A percentile compares a stretch with the other conserved stretches of the same genome.
phyloP scores from a whole-genome alignment of 1,139 yeast genomes.

The Scheffersomyces parashehatae region DNA sequence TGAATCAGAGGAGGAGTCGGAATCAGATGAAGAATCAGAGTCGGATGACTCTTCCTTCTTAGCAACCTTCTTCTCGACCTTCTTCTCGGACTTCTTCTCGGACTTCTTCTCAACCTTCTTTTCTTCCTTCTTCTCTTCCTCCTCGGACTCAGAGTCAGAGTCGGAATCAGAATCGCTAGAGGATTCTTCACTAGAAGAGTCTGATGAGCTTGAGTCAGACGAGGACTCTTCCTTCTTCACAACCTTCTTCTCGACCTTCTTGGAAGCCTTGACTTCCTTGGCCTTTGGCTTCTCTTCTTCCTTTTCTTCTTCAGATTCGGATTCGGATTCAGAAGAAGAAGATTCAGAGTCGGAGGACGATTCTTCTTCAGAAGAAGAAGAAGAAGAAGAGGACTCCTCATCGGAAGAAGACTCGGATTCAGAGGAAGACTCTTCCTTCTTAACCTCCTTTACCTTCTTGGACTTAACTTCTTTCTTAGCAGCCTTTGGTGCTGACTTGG shows the following conservation, averaged over 20 bases:
- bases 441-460: slow-evolving; percentile 25
- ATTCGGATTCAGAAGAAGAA: slow-evolving; percentile 14
- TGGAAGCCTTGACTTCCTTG: slow-evolving; percentile 5
- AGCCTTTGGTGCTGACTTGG: slow-evolving; percentile 24
- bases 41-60: slow-evolving; percentile 6
- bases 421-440: slow-evolving; percentile 17
- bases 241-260: slow-evolving; percentile 11
- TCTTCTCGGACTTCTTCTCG: slow-evolving; percentile 10
- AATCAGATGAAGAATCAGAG: slow-evolving; percentile 7
- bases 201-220: slow-evolving; percentile 14
- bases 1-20: slow-evolving; percentile 11
- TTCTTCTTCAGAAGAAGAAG: slow-evolving; percentile 13
- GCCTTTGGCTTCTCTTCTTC: slow-evolving; percentile 9
- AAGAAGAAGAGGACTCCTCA: slow-evolving; percentile 14
- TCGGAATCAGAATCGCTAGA: slow-evolving; percentile 20
- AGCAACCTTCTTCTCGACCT: slow-evolving; percentile 10
- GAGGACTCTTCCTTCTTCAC: slow-evolving; percentile 14
- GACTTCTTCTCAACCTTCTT: slow-evolving; percentile 13
- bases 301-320: slow-evolving; percentile 21
- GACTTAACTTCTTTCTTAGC: slow-evolving; percentile 32
- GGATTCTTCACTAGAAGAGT: slow-evolving; percentile 15
- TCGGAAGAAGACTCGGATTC: slow-evolving; percentile 24
- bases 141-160: slow-evolving; percentile 20
- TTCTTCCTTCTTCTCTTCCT: slow-evolving; percentile 18
- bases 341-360: slow-evolving; percentile 24